Percentiles rank a stretch among this genome's conserved stretches.
These are phyloP conservation scores for Colletotrichum tanaceti DNA, from an alignment of 2,329 filamentous ascomycete genomes.

Conservation along the genomic window DNA sequence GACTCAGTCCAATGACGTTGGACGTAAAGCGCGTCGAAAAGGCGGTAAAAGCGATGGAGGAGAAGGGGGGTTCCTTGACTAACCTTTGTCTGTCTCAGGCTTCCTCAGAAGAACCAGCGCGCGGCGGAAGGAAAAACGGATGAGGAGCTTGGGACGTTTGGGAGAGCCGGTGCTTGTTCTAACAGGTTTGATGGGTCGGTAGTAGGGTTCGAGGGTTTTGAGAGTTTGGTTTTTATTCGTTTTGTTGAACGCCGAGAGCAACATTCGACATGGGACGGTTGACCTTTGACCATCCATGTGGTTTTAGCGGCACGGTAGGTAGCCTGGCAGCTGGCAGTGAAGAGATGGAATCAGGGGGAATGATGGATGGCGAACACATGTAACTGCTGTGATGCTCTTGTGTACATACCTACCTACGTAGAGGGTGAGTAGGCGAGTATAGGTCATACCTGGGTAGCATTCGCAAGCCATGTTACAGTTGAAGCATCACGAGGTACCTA, in stretches of 20 bases:
- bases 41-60: conserved; percentile 34
- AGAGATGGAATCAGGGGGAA: not conserved
- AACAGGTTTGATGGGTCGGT: not conserved
- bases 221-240: conserved; percentile 31
- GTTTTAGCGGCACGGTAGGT: conserved; percentile 32
- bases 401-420: not conserved
- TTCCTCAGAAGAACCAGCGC: not conserved
- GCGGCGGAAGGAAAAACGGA: not conserved
- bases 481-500: not conserved
- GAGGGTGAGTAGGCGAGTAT: no score
- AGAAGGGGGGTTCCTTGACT: conserved; percentile 5
- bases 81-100: conserved; percentile 24
- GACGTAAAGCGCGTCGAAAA: conserved; percentile 27
- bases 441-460: not conserved
- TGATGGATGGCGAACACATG: not conserved
- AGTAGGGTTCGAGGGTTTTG: conserved; percentile 12
- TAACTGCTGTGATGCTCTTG: not conserved
- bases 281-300: conserved; percentile 18
- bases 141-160: conserved; percentile 37
- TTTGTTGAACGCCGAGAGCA: conserved; percentile 38
- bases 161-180: conserved; percentile 16
- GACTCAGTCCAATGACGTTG: conserved; percentile 21
- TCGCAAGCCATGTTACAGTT: not conserved
- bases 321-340: not conserved
- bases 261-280: not conserved